phyloP scores from a whole-genome alignment of 2,329 filamentous ascomycete genomes.

The Sarocladium oryzae region DNA sequence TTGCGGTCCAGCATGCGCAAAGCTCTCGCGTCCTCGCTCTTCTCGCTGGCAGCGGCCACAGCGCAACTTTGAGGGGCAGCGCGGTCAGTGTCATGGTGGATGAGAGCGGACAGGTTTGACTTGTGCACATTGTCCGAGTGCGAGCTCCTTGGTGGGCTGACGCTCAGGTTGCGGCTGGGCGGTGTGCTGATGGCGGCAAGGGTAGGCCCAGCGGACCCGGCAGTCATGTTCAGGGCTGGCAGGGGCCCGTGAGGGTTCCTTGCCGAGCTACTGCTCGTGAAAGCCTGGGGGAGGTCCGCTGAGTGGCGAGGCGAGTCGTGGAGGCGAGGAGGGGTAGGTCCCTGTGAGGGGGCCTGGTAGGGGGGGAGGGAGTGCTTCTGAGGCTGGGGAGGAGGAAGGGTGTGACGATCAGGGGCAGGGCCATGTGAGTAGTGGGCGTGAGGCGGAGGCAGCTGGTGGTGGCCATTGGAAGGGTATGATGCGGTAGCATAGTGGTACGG shows the following conservation, averaged over 20 bases:
- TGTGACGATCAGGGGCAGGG: conserved; percentile 9
- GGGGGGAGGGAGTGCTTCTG: conserved; percentile 24
- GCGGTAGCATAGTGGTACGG: conserved; percentile 42
- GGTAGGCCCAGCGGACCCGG: conserved; percentile 19
- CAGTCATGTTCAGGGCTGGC: conserved; percentile 31
- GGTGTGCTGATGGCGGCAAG: conserved; percentile 28
- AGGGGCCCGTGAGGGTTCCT: conserved; percentile 32
- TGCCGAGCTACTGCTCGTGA: conserved; percentile 29
- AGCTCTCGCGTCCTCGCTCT: conserved; percentile 57
- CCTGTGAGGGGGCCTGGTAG: conserved; percentile 21
- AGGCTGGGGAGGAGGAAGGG: conserved; percentile 30
- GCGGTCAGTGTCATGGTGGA: conserved; percentile 36
- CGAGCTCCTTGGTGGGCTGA: conserved; percentile 39
- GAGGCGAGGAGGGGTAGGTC: conserved; percentile 26
- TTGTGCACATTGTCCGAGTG: conserved; percentile 32
- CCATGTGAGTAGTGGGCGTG: conserved; percentile 25
- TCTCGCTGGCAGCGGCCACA: conserved; percentile 18
- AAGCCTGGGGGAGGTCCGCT: conserved; percentile 36
- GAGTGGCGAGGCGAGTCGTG: conserved; percentile 37
- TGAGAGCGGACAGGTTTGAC: conserved; percentile 41
- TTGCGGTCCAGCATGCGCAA: conserved; percentile 47
- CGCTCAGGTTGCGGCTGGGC: conserved; percentile 39
- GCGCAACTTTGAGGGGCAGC: conserved; percentile 37
- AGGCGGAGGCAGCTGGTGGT: conserved; percentile 19
- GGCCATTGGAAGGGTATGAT: conserved; percentile 24